Conservation (phyloP, 2,329 filamentous ascomycete genomes). For the Aspergillus floridensis region DNA sequence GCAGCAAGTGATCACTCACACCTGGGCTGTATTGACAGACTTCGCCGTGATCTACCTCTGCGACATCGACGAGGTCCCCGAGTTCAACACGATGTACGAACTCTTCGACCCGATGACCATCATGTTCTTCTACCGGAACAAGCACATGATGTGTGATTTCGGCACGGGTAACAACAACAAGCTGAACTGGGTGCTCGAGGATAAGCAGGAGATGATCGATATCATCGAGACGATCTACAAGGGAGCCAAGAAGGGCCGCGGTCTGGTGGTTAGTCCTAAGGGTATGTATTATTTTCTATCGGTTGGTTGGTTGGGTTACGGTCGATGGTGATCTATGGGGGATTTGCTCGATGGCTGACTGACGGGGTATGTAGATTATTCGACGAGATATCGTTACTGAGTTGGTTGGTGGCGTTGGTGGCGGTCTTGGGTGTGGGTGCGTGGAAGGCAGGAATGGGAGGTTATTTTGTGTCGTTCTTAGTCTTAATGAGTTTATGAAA, state of each 20-base stretch:
- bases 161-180: conserved; percentile 99
- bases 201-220: conserved; percentile 98
- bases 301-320: background rate
- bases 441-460: background rate
- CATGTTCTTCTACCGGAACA: conserved; percentile 69
- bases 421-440: no score
- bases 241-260: conserved; percentile 96
- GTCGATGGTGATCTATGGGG: no score
- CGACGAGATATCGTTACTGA: conserved; percentile 67
- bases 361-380: conserved; percentile 51
- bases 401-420: background rate
- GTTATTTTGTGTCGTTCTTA: background rate
- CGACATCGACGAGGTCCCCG: conserved; percentile 84
- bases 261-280: conserved; percentile 95
- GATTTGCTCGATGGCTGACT: background rate
- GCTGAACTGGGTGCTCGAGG: conserved; percentile 91
- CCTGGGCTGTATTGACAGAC: conserved; percentile 19
- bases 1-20: background rate
- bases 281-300: conserved; percentile 46
- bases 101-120: conserved; percentile 86
- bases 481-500: conserved; percentile 16
- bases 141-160: conserved; percentile 91
- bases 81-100: conserved; percentile 96
- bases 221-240: conserved; percentile 98
- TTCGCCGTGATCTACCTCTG: conserved; percentile 76